Evolutionary conservation across 2,329 filamentous ascomycete genomes (phyloP), one percentile per base, ranked within the genome.

Genomic region (Juglanconis sp.): DNA sequence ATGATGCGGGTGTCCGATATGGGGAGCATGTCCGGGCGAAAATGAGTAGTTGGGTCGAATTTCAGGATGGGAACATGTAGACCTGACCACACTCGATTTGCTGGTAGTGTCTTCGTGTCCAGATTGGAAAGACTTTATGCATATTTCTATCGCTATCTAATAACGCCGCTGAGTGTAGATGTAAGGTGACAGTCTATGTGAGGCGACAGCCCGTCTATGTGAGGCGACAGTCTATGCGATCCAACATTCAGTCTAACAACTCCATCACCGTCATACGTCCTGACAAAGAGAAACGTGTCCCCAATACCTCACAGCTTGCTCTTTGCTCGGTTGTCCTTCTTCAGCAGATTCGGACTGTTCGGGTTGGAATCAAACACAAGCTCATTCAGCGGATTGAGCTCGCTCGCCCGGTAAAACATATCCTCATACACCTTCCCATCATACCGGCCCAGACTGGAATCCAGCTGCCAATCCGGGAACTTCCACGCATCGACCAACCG

Each of bases 371-470:
- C 88, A 59, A 91, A 84, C 0, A 87, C 87, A 59, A 91, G 77
- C 17, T 84, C 81, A 69, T 92, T 92, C 49, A 92, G 75, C 1
- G 89, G 89, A 68, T 92, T 92, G 67, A 88, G 74, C 76, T 90
- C 82, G 63, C 84, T 87, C 0, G 89, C 90, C 13, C 89, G 77
- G 68, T 86, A 78, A 75, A 92, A 92, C 77, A 92, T 80, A 67
- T 92, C 89, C 71, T 90, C 87, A 66, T 92, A 92, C 1, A 92
- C 89, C 67, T 88, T 87, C 24, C 90, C 89, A 63, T 92, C 89
- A 48, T 82, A 83, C 1, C 88, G 79, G 1, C 90, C 89, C 44
- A 92, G 72, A 60, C 84, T 86, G 67, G 83, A 87, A 70, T 92
- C 89, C 2, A 92, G 80, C 67, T 90, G 87, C 87, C 87, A 92